A percentile compares a stretch with the other conserved stretches of the same genome.
phyloP scores from a whole-genome alignment of 2,329 filamentous ascomycete genomes.

The Penicillium sp. region DNA sequence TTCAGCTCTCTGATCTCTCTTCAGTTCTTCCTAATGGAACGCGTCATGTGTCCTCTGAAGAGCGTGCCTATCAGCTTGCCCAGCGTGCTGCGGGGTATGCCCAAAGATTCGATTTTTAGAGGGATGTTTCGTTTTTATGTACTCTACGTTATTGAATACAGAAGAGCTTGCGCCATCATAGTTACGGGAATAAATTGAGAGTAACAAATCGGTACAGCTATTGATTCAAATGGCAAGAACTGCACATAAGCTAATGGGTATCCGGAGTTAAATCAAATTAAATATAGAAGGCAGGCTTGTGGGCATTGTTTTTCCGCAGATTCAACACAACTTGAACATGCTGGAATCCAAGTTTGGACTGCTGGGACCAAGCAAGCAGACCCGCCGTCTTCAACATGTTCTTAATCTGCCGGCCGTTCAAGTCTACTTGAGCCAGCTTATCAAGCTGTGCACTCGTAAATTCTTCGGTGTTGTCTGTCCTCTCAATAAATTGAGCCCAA shows the following conservation, averaged over 20 bases:
- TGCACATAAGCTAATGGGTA: neutral
- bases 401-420: slow-evolving; percentile 46
- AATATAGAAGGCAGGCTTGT: neutral
- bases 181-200: neutral
- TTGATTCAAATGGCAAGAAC: neutral
- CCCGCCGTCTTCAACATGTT: slow-evolving; percentile 47
- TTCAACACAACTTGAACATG: slow-evolving; percentile 23
- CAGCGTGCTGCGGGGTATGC: neutral
- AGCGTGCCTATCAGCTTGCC: neutral
- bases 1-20: neutral
- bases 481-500: slow-evolving; percentile 48
- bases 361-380: slow-evolving; percentile 36
- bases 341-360: slow-evolving; percentile 16
- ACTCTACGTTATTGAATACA: neutral
- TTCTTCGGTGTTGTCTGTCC: slow-evolving; percentile 13
- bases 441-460: slow-evolving; percentile 27
- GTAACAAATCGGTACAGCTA: neutral
- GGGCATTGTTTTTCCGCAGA: slow-evolving; percentile 7
- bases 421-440: slow-evolving; percentile 19
- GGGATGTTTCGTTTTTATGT: neutral
- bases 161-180: neutral
- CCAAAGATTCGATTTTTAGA: neutral
- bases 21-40: slow-evolving; percentile 5
- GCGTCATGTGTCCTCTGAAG: slow-evolving; percentile 1
- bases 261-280: neutral